phyloP scores from a whole-genome alignment of 208 protist genomes.

The Vickermania ingenoplastis region DNA sequence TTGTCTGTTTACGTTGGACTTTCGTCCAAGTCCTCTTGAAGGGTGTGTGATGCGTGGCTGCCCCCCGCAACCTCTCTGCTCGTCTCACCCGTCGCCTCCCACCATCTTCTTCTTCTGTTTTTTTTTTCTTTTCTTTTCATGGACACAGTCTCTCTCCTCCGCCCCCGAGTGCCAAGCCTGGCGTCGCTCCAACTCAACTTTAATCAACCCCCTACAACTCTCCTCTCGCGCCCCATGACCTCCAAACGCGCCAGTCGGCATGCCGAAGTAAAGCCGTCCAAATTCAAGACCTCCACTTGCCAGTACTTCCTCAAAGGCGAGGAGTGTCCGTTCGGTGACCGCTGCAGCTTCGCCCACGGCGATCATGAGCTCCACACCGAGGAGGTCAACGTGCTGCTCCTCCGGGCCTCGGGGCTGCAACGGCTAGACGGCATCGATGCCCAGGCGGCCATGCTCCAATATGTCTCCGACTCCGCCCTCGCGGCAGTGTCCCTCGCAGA shows the following conservation, averaged over 20 bases:
- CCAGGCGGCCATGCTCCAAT: background rate
- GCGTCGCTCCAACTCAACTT: background rate
- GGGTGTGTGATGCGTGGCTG: too few relatives aligned
- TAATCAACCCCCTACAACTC: background rate
- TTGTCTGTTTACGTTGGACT: too few relatives aligned
- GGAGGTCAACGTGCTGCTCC: constrained; percentile 47
- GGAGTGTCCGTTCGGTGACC: constrained; percentile 55
- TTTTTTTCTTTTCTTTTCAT: constrained; percentile 4
- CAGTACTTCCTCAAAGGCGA: constrained; percentile 47
- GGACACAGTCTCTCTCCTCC: background rate
- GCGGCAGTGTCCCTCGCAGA: background rate
- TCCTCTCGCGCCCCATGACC: background rate
- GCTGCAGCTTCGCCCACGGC: constrained; percentile 78
- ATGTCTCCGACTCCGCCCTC: background rate
- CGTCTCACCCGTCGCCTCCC: too few relatives aligned
- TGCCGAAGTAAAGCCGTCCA: constrained; percentile 78
- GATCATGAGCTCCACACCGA: constrained; percentile 69
- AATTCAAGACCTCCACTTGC: constrained; percentile 77
- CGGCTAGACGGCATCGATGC: constrained; percentile 33
- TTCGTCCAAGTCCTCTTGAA: too few relatives aligned
- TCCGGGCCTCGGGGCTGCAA: constrained; percentile 50
- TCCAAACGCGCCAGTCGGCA: constrained; percentile 17
- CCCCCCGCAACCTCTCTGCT: too few relatives aligned
- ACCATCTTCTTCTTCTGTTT: too few relatives aligned
- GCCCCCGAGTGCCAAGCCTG: background rate